These are phyloP conservation scores for Xylaria digitata DNA, from an alignment of 2,329 filamentous ascomycete genomes.

Conservation along the genomic window DNA sequence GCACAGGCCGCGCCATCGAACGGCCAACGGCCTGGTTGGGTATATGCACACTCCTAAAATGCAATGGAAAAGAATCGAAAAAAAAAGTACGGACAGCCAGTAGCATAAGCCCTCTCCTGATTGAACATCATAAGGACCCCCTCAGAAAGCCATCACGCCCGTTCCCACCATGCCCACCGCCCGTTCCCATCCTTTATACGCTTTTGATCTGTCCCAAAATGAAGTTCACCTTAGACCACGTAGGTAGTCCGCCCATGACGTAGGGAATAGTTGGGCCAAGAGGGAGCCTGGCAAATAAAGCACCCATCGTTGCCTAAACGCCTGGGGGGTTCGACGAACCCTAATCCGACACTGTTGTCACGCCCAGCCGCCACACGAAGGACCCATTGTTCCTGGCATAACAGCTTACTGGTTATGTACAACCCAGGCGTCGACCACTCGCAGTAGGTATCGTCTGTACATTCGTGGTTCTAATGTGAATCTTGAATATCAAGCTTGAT, in stretches of 20 bases:
- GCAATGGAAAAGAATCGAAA: slow-evolving; percentile 29
- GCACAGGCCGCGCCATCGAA: slow-evolving; percentile 13
- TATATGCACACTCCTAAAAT: slow-evolving; percentile 40
- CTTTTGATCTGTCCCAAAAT: slow-evolving; percentile 36
- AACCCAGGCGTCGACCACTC: slow-evolving; percentile 13
- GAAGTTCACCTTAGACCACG: slow-evolving; percentile 17
- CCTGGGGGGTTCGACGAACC: slow-evolving; percentile 28
- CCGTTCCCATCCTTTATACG: slow-evolving; percentile 37
- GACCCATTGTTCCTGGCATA: slow-evolving; percentile 16
- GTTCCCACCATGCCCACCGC: slow-evolving; percentile 17
- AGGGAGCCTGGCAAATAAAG: slow-evolving; percentile 23
- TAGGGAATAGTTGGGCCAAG: slow-evolving; percentile 6
- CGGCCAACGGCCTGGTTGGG: slow-evolving; percentile 28
- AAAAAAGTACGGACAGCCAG: slow-evolving; percentile 20
- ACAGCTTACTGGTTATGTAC: slow-evolving; percentile 7
- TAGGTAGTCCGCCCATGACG: slow-evolving; percentile 7
- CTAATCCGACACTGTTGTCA: slow-evolving; percentile 31
- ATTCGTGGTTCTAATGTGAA: slow-evolving; percentile 31
- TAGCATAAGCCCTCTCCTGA: slow-evolving; percentile 22
- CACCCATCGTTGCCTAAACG: slow-evolving; percentile 32
- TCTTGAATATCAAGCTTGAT: slow-evolving; percentile 31
- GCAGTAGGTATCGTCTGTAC: slow-evolving; percentile 34
- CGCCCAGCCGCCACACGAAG: slow-evolving; percentile 23
- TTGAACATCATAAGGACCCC: slow-evolving; percentile 26
- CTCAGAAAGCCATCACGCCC: slow-evolving; percentile 30